These are phyloP conservation scores for Aureobasidium pullulans DNA, from an alignment of 2,329 filamentous ascomycete species.

Conservation along the genomic window DNA sequence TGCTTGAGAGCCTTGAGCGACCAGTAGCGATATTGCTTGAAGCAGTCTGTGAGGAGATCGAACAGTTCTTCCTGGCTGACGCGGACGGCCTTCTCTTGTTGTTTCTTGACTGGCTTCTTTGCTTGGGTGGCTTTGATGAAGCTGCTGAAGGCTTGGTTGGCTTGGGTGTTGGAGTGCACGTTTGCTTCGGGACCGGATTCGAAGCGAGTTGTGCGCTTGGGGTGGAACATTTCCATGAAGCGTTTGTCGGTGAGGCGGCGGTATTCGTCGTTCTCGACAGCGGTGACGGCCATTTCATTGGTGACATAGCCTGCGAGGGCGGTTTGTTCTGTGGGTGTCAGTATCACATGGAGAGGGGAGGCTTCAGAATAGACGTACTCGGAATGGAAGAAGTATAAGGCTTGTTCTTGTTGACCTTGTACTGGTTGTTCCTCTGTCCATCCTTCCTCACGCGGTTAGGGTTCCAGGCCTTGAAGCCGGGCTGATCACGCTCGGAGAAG, in stretches of 20 bases:
- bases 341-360: neutral
- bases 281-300: slow-evolving; percentile 69
- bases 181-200: slow-evolving; percentile 35
- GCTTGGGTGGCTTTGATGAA: slow-evolving; percentile 29
- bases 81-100: slow-evolving; percentile 77
- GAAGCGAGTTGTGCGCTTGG: slow-evolving; percentile 44
- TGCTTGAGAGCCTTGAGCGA: slow-evolving; percentile 79
- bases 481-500: slow-evolving; percentile 89
- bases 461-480: slow-evolving; percentile 53
- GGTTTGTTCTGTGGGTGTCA: slow-evolving; percentile 58
- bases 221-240: slow-evolving; percentile 29
- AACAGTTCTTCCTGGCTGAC: slow-evolving; percentile 83
- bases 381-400: slow-evolving; percentile 21
- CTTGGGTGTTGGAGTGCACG: slow-evolving; percentile 27
- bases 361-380: neutral
- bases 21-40: slow-evolving; percentile 86
- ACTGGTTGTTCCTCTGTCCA: slow-evolving; percentile 16
- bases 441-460: slow-evolving; percentile 16
- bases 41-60: slow-evolving; percentile 76
- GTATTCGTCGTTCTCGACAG: slow-evolving; percentile 66
- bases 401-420: slow-evolving; percentile 20
- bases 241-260: slow-evolving; percentile 53
- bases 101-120: slow-evolving; percentile 35
- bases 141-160: slow-evolving; percentile 25
- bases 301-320: slow-evolving; percentile 63